Conservation (phyloP, 2,329 filamentous ascomycete species). For the Neopestalotiopsis sp. region DNA sequence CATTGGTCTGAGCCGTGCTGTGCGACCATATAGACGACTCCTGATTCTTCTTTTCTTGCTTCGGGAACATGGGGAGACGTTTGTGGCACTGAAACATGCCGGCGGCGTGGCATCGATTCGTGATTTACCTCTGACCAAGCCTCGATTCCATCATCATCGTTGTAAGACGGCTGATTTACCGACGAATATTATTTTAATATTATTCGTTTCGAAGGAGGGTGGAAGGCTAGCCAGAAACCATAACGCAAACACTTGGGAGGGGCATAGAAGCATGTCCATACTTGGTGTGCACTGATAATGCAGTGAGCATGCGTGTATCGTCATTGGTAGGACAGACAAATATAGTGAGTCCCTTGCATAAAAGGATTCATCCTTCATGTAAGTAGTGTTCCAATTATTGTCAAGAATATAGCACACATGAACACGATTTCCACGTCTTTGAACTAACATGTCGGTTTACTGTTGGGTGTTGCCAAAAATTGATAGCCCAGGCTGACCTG, state of each 20-base stretch:
- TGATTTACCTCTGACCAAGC: slow-evolving; percentile 1
- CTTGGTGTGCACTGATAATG: too few relatives aligned
- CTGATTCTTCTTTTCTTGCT: background rate
- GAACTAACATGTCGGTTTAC: background rate
- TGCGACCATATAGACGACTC: background rate
- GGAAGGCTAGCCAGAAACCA: background rate
- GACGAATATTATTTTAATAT: background rate
- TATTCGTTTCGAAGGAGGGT: background rate
- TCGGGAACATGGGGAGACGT: background rate
- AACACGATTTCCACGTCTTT: background rate
- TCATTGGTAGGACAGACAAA: background rate
- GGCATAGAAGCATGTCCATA: too few relatives aligned
- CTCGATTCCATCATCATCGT: background rate
- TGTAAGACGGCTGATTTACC: background rate
- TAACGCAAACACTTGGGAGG: background rate
- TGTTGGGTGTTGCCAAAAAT: too few relatives aligned
- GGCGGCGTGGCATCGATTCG: background rate
- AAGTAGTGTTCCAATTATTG: background rate
- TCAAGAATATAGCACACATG: background rate
- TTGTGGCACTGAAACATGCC: slow-evolving; percentile 1
- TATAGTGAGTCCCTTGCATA: background rate
- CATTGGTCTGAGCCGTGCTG: background rate
- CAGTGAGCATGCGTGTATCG: background rate
- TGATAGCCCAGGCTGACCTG: too few relatives aligned
- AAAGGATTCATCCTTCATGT: background rate